phyloP scores from a whole-genome alignment of 768 basidiomycete genomes.

The Russula sp. region DNA sequence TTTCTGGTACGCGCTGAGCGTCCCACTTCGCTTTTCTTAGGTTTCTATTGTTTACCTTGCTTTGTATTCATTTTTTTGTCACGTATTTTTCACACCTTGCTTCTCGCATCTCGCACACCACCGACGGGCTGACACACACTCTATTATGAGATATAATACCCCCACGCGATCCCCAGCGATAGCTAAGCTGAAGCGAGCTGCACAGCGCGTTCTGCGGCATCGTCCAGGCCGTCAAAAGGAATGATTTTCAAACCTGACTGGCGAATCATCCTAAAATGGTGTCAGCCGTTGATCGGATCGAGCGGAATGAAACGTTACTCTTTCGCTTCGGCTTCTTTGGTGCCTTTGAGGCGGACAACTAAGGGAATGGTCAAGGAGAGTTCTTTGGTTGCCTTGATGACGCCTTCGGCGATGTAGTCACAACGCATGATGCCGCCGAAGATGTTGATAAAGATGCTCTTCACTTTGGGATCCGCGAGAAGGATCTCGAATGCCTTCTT shows the following conservation, averaged over 20 bases:
- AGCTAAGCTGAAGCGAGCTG: slow-evolving; percentile 43
- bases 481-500: slow-evolving; percentile 99
- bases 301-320: slow-evolving; percentile 45
- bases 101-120: not conserved
- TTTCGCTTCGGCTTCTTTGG: slow-evolving; percentile 94
- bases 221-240: slow-evolving; percentile 88
- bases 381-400: slow-evolving; percentile 96
- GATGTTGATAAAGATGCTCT: slow-evolving; percentile 98
- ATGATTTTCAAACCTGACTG: slow-evolving; percentile 90
- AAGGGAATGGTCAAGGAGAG: slow-evolving; percentile 78
- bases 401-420: slow-evolving; percentile 96
- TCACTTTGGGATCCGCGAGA: slow-evolving; percentile 83
- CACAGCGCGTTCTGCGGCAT: slow-evolving; percentile 79
- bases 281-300: slow-evolving; percentile 6
- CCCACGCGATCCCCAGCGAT: not conserved
- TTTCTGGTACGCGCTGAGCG: not conserved
- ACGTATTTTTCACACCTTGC: not conserved
- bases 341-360: slow-evolving; percentile 93
- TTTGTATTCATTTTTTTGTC: slow-evolving; percentile 16
- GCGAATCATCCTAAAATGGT: slow-evolving; percentile 69
- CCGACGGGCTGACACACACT: slow-evolving; percentile 1
- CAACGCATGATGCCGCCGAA: slow-evolving; percentile 99
- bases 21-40: not conserved
- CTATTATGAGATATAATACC: slow-evolving; percentile 18
- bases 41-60: not conserved